phyloP scores from a whole-genome alignment of 768 basidiomycete genomes.

The Phallus indusiatus region DNA sequence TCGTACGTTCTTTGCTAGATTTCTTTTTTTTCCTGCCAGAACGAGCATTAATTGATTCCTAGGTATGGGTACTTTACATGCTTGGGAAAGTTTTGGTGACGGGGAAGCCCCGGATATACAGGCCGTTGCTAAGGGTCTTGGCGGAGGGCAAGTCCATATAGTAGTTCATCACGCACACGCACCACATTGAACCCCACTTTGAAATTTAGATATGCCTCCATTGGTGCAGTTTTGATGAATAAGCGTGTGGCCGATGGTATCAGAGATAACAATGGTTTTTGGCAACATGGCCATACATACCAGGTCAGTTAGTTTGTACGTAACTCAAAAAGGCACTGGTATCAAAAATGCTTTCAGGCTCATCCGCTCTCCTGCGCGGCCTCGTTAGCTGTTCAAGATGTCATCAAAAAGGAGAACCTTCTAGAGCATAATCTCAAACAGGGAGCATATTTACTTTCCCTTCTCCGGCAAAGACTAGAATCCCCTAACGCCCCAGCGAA shows the following conservation, averaged over 20 bases:
- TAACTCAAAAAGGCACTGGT: neutral
- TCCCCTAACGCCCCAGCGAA: conserved; percentile 47
- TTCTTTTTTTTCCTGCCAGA: neutral
- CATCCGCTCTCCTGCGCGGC: conserved; percentile 74
- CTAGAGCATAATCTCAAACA: conserved; percentile 51
- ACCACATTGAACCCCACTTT: neutral
- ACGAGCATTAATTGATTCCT: neutral
- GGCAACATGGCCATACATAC: conserved; percentile 84
- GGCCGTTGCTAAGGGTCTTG: conserved; percentile 82
- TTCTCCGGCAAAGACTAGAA: conserved; percentile 46
- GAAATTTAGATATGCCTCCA: conserved; percentile 57
- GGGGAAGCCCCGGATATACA: conserved; percentile 75
- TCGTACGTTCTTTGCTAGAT: conserved; percentile 35
- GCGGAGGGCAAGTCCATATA: conserved; percentile 56
- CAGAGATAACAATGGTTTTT: conserved; percentile 53
- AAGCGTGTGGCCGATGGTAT: conserved; percentile 64
- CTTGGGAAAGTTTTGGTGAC: conserved; percentile 79
- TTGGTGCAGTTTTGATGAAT: conserved; percentile 75
- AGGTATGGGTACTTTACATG: conserved; percentile 85
- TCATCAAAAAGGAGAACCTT: conserved; percentile 61
- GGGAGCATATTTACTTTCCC: conserved; percentile 46
- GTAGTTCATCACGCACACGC: neutral
- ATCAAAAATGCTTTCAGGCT: conserved; percentile 28
- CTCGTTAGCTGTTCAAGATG: conserved; percentile 70
- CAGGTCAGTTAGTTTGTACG: conserved; percentile 35